Conservation (phyloP, 441 rosid genomes). For the Euphorbia schlechtendalii region DNA sequence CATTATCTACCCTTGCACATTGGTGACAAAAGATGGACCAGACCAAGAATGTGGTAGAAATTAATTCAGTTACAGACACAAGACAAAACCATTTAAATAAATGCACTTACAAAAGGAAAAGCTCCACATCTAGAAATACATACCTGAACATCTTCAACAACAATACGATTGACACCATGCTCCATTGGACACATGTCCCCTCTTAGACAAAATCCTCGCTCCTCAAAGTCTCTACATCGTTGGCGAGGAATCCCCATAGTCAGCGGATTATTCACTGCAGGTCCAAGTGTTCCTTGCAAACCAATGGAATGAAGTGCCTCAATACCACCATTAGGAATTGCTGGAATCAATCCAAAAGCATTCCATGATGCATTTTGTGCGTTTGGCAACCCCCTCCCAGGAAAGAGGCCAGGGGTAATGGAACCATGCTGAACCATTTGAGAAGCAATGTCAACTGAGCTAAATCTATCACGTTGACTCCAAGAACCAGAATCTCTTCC, state of each 20-base stretch:
- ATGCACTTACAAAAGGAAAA: neutral
- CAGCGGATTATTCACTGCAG: slow-evolving; percentile 53
- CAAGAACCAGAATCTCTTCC: slow-evolving; percentile 72
- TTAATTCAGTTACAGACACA: neutral
- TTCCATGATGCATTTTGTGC: slow-evolving; percentile 67
- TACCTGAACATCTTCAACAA: slow-evolving; percentile 99
- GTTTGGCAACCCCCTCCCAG: slow-evolving; percentile 72
- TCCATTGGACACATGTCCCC: slow-evolving; percentile 99
- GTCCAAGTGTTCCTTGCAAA: slow-evolving; percentile 70
- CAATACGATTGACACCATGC: slow-evolving; percentile 98
- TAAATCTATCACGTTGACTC: slow-evolving; percentile 68
- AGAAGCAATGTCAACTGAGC: slow-evolving; percentile 59
- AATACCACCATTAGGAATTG: slow-evolving; percentile 66
- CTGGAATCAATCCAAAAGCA: slow-evolving; percentile 76
- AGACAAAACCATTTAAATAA: neutral
- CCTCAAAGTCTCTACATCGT: slow-evolving; percentile 97
- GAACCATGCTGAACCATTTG: slow-evolving; percentile 65
- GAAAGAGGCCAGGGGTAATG: slow-evolving; percentile 50
- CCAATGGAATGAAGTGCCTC: slow-evolving; percentile 67
- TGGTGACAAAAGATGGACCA: neutral
- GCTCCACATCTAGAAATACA: slow-evolving; percentile 5
- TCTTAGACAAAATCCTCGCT: slow-evolving; percentile 97
- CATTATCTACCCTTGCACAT: neutral
- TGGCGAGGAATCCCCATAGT: slow-evolving; percentile 74
- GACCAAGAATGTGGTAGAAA: neutral